phyloP scores from a whole-genome alignment of 805 yeast genomes.

The Kazachstania kunashirensis region DNA sequence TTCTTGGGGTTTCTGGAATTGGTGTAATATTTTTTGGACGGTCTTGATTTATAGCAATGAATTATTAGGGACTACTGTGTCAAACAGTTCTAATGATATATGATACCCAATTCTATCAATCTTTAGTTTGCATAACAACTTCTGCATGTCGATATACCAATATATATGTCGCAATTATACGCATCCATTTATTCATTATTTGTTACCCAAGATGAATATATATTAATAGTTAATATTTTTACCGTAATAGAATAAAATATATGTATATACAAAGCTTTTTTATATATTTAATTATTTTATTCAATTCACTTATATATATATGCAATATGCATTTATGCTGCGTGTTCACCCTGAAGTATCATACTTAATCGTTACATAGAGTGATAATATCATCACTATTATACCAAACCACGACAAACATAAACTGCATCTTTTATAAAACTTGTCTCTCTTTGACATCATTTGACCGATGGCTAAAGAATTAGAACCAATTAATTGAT shows the following conservation, averaged over 20 bases:
- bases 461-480: constrained; percentile 23
- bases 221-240: no score
- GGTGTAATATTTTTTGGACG: constrained; percentile 83
- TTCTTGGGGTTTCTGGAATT: constrained; percentile 96
- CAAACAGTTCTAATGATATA: constrained; percentile 2
- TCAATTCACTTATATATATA: no score
- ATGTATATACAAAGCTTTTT: no score
- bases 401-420: constrained; percentile 59
- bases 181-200: no score
- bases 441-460: constrained; percentile 22
- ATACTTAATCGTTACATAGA: constrained; percentile 31
- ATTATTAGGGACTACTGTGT: constrained; percentile 33
- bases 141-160: no score
- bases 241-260: not conserved
- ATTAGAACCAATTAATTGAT: constrained; percentile 44
- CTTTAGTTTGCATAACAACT: no score
- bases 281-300: no score
- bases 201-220: no score
- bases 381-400: constrained; percentile 58
- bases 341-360: constrained; percentile 4
- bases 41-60: constrained; percentile 74
- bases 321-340: no score
- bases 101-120: no score
- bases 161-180: no score
- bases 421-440: constrained; percentile 40